A percentile compares a stretch with the other conserved stretches of the same genome.
phyloP scores from a whole-genome alignment of 2,329 filamentous ascomycete species.

The Botrytis medusae region DNA sequence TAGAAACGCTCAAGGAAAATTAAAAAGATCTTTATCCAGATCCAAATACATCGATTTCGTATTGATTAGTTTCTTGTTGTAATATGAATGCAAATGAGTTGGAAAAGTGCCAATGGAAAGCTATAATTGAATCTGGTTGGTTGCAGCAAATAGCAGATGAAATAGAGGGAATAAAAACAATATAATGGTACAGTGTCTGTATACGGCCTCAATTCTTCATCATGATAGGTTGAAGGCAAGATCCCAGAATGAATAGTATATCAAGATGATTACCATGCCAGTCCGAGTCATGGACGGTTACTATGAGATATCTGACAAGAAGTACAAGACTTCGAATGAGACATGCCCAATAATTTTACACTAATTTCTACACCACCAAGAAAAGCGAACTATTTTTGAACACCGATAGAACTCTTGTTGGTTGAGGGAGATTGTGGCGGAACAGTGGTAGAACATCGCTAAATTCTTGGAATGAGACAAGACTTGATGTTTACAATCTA shows the following conservation, averaged over 20 bases:
- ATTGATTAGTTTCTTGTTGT: background rate
- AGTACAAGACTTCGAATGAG: background rate
- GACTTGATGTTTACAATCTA: background rate
- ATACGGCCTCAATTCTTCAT: background rate
- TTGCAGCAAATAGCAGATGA: background rate
- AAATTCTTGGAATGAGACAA: background rate
- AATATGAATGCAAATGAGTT: background rate
- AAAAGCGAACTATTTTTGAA: background rate
- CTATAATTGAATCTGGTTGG: background rate
- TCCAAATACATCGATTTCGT: background rate
- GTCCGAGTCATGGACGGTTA: background rate
- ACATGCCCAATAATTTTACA: background rate
- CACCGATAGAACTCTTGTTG: background rate
- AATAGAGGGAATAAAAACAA: background rate
- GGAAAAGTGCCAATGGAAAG: background rate
- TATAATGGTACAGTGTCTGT: background rate
- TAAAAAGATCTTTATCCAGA: rapidly evolving
- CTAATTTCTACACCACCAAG: background rate
- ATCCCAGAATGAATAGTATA: background rate
- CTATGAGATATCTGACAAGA: background rate
- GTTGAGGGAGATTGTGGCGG: background rate
- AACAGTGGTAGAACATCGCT: background rate
- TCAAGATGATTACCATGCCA: background rate
- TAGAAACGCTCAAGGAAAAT: background rate
- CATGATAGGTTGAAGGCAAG: background rate